Conservation (phyloP, 2,329 filamentous ascomycete species). For the Stemphylium lycopersici region DNA sequence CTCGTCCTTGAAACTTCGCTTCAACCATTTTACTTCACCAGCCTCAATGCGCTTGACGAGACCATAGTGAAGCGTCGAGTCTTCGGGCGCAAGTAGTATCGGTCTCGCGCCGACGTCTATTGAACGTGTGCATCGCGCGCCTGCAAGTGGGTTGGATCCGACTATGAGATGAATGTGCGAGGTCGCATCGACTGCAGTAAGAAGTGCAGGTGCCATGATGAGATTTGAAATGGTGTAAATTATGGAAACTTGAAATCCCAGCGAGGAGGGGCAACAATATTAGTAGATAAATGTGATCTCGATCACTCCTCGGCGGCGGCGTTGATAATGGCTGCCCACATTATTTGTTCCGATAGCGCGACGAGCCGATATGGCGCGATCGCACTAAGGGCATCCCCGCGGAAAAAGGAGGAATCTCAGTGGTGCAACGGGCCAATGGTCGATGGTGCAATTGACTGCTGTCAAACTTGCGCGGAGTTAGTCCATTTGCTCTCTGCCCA, state of each 20-base stretch:
- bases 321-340: conserved; percentile 22
- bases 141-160: conserved; percentile 86
- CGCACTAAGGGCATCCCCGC: conserved; percentile 23
- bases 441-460: conserved; percentile 16
- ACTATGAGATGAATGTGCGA: conserved; percentile 82
- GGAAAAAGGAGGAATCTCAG: conserved; percentile 23
- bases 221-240: neutral
- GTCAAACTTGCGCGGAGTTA: conserved; percentile 23
- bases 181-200: conserved; percentile 73
- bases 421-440: conserved; percentile 14
- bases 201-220: conserved; percentile 62
- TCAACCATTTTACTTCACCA: conserved; percentile 69
- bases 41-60: conserved; percentile 69
- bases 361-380: conserved; percentile 35
- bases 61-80: conserved; percentile 65
- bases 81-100: conserved; percentile 74
- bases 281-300: conserved; percentile 13
- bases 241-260: neutral
- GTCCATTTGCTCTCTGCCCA: conserved; percentile 63
- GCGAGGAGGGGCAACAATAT: conserved; percentile 9
- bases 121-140: conserved; percentile 78
- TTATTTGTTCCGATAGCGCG: conserved; percentile 45
- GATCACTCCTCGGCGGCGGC: conserved; percentile 19
- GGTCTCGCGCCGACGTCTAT: conserved; percentile 82
- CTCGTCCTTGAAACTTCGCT: conserved; percentile 69